These are phyloP conservation scores for Sugiyamaella paludigena DNA, from an alignment of 1,139 yeast species.

Conservation along the genomic window DNA sequence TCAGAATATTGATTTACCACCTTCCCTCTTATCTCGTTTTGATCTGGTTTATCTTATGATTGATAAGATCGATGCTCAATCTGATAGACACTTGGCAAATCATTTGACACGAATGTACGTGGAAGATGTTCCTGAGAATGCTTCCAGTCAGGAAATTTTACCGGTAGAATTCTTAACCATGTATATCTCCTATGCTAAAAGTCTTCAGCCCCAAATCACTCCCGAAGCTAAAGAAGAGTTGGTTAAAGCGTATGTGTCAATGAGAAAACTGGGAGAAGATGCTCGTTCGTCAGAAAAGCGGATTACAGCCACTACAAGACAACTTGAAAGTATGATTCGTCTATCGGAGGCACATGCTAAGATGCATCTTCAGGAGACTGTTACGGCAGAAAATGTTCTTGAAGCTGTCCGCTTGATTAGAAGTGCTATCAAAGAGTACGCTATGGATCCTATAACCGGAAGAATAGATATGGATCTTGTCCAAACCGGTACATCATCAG, in stretches of 20 bases:
- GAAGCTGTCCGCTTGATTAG: conserved; percentile 92
- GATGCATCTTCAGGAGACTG: conserved; percentile 75
- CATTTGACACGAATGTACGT: conserved; percentile 91
- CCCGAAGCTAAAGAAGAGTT: conserved; percentile 80
- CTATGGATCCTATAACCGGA: conserved; percentile 96
- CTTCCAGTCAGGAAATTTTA: conserved; percentile 50
- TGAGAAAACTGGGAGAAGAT: conserved; percentile 94
- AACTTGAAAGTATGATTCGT: conserved; percentile 92
- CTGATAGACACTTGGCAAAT: conserved; percentile 82
- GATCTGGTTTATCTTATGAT: conserved; percentile 88
- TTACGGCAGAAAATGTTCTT: conserved; percentile 77
- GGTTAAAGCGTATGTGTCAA: conserved; percentile 86
- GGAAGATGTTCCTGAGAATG: conserved; percentile 81
- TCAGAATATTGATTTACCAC: conserved; percentile 92
- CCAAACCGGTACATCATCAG: conserved; percentile 91
- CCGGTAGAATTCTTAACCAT: conserved; percentile 85
- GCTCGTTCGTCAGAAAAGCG: conserved; percentile 81
- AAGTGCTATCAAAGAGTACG: conserved; percentile 94
- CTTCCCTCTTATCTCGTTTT: conserved; percentile 90
- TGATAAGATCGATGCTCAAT: conserved; percentile 84
- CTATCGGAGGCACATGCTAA: conserved; percentile 96
- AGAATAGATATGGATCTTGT: conserved; percentile 96
- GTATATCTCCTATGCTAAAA: conserved; percentile 88
- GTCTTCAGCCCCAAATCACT: conserved; percentile 72
- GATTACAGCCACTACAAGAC: conserved; percentile 97